A percentile compares a stretch with the other conserved stretches of the same genome.
phyloP scores from a whole-genome alignment of 306 rosid species.

The Prunus mume region DNA sequence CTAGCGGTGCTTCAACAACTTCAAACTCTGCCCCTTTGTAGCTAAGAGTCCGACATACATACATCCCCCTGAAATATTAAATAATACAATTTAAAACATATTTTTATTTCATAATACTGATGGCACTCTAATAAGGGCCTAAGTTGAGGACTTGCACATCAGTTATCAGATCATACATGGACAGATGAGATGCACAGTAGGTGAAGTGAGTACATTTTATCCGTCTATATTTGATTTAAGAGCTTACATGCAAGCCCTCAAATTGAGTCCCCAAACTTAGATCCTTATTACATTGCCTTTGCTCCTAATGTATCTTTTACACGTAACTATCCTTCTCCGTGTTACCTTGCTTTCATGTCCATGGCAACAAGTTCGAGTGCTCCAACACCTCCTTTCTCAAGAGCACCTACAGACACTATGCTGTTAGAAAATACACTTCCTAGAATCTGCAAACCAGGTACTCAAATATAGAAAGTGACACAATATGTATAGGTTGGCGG shows the following conservation, averaged over 20 bases:
- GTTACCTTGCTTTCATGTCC: conserved; percentile 99
- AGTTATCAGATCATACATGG: background rate
- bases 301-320: background rate
- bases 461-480: no score
- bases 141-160: conserved; percentile 8
- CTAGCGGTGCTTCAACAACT: conserved; percentile 84
- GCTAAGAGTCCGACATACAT: conserved; percentile 94
- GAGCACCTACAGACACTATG: conserved; percentile 56
- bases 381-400: conserved; percentile 98
- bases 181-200: background rate
- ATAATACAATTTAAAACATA: conserved; percentile 1
- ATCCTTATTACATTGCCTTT: background rate
- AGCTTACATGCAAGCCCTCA: background rate
- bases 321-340: conserved; percentile 13
- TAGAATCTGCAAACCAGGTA: background rate
- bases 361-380: conserved; percentile 99
- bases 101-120: conserved; percentile 1
- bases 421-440: background rate
- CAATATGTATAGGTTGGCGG: no score
- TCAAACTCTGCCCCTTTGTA: conserved; percentile 89
- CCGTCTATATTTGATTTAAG: background rate
- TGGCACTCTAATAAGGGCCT: background rate
- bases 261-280: conserved; percentile 4
- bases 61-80: conserved; percentile 82
- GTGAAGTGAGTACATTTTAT: background rate